Percentiles rank a stretch among this genome's conserved stretches.
These are phyloP conservation scores for Spinacia oleracea DNA, from an alignment of 179 eudicot genomes.

Conservation along the genomic window DNA sequence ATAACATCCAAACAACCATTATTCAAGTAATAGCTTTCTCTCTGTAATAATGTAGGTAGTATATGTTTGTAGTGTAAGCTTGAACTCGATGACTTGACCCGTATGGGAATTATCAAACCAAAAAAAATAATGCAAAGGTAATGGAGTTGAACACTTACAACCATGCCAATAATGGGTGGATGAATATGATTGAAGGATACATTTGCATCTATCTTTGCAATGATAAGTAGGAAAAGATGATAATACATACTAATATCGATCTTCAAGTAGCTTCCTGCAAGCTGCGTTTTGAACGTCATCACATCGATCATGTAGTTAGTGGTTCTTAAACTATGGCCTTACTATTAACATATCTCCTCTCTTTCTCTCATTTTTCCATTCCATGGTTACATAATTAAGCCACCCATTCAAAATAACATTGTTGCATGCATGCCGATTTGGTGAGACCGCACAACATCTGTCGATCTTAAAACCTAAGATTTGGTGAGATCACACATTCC, in stretches of 20 bases:
- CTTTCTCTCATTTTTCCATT: conserved; percentile 14
- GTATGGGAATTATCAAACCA: background rate
- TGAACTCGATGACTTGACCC: background rate
- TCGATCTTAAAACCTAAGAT: background rate
- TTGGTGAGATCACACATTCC: no score
- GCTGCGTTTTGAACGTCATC: conserved; percentile 22
- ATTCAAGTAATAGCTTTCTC: no score
- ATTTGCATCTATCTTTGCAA: conserved; percentile 38
- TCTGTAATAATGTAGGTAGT: no score
- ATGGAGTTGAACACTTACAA: no score
- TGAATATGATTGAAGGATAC: conserved; percentile 27
- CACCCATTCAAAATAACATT: background rate
- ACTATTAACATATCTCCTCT: conserved; percentile 6
- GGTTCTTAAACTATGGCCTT: conserved; percentile 18
- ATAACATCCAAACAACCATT: no score
- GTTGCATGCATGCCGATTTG: no score
- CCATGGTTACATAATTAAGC: background rate
- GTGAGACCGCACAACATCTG: no score
- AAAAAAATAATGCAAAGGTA: background rate
- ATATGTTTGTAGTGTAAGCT: background rate
- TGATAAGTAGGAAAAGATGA: conserved; percentile 29
- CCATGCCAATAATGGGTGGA: no score
- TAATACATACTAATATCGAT: conserved; percentile 1
- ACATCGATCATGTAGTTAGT: background rate
- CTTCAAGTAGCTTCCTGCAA: conserved; percentile 30